These are phyloP conservation scores for Acrocalymma vagum DNA, from an alignment of 2,329 filamentous ascomycete species.

Conservation along the genomic window DNA sequence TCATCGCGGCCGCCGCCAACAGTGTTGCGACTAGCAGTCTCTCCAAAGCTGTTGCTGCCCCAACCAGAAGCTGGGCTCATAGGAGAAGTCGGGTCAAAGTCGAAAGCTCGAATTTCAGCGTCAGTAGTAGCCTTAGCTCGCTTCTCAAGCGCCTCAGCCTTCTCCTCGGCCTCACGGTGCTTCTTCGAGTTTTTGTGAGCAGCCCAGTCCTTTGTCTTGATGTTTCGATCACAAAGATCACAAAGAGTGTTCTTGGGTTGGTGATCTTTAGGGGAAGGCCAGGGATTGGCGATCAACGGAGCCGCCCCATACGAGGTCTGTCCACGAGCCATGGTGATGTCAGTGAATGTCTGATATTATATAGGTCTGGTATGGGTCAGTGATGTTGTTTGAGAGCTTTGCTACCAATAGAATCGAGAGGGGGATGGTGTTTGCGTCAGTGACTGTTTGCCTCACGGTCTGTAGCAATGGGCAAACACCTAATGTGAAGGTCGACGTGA, in stretches of 20 bases:
- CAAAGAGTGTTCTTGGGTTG: conserved; percentile 30
- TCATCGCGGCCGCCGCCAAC: conserved; percentile 20
- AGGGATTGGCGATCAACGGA: conserved; percentile 29
- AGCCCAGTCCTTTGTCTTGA: conserved; percentile 42
- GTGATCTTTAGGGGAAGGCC: conserved; percentile 28
- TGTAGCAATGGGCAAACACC: too few species aligned
- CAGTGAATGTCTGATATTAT: too few species aligned
- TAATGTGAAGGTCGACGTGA: too few species aligned
- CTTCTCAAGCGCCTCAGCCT: conserved; percentile 14
- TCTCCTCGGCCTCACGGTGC: conserved; percentile 36
- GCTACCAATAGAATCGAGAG: too few species aligned
- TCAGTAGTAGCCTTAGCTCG: conserved; percentile 17
- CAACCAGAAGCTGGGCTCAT: conserved; percentile 27
- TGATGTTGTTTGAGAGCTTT: too few species aligned
- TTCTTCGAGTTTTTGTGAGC: conserved; percentile 43
- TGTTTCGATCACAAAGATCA: conserved; percentile 39
- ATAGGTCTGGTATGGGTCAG: neutral
- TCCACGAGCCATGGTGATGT: conserved; percentile 2
- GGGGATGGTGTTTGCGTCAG: too few species aligned
- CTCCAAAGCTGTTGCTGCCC: conserved; percentile 51
- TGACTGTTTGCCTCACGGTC: too few species aligned
- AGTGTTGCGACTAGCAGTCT: conserved; percentile 46
- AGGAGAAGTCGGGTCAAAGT: conserved; percentile 11
- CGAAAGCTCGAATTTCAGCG: conserved; percentile 13
- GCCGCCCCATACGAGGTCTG: neutral